Conservation (phyloP, 345 rosid genomes). For the sweet orange (Citrus sinensis) region DNA sequence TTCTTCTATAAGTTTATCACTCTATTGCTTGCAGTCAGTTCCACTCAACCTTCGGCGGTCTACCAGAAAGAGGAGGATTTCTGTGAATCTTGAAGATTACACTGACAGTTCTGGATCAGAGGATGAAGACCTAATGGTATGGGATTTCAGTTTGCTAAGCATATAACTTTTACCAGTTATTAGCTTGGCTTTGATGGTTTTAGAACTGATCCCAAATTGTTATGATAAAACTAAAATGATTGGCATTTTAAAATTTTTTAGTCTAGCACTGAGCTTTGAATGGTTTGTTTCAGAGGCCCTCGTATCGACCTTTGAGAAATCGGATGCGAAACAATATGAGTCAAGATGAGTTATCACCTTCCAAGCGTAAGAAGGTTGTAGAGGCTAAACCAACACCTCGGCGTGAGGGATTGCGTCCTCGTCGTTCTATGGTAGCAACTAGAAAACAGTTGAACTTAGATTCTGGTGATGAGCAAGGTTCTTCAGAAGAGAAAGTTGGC, state of each 20-base stretch:
- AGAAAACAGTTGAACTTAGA: conserved; percentile 52
- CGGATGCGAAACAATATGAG: conserved; percentile 50
- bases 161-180: background rate
- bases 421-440: conserved; percentile 57
- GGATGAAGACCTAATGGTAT: conserved; percentile 93
- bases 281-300: conserved; percentile 51
- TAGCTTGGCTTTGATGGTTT: background rate
- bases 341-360: conserved; percentile 57
- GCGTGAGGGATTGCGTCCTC: conserved; percentile 99
- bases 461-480: conserved; percentile 64
- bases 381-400: conserved; percentile 68
- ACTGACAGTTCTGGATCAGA: conserved; percentile 92
- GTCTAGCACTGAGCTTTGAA: background rate
- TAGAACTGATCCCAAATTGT: background rate
- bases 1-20: conserved; percentile 19
- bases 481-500: conserved; percentile 73
- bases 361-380: conserved; percentile 48
- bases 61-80: conserved; percentile 80
- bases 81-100: conserved; percentile 78
- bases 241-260: conserved; percentile 15
- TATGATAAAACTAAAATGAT: background rate
- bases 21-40: conserved; percentile 49
- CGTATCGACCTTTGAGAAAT: conserved; percentile 56
- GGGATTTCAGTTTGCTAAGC: conserved; percentile 22
- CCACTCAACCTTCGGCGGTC: conserved; percentile 92